Percentiles rank a stretch among this genome's conserved stretches.
Evolutionary conservation across 768 basidiomycete species (phyloP).

Genomic region (Russula virescens): DNA sequence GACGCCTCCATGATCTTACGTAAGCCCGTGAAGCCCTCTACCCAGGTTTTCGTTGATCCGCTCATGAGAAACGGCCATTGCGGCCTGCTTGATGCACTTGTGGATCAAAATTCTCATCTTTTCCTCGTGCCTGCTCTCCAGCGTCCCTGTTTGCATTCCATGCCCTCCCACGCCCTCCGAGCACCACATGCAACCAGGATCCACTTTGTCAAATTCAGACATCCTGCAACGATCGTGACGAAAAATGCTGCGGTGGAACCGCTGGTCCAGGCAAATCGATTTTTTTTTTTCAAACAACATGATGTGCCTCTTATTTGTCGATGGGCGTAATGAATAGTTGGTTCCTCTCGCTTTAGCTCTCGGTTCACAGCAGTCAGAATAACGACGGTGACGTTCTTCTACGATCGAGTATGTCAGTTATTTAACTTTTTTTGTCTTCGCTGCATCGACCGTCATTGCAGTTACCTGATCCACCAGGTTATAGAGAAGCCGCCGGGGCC

Average conservation of each 20-base stretch:
- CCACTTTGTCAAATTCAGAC: no score
- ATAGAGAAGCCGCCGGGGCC: not conserved
- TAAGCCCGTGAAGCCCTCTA: not conserved
- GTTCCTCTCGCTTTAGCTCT: not conserved
- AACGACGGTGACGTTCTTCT: not conserved
- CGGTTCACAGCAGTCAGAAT: not conserved
- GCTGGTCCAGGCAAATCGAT: not conserved
- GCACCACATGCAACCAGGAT: no score
- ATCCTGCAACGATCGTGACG: not conserved
- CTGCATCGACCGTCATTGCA: no score
- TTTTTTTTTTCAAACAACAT: not conserved
- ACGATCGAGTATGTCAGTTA: not conserved
- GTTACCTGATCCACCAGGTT: not conserved
- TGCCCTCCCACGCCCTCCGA: not conserved
- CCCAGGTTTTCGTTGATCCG: slow-evolving; percentile 8
- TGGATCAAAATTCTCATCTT: not conserved
- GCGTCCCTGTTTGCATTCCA: not conserved
- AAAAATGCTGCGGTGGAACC: not conserved
- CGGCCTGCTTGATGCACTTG: not conserved
- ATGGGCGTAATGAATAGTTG: no score
- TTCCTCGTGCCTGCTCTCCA: not conserved
- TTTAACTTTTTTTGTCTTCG: not conserved
- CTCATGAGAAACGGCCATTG: not conserved
- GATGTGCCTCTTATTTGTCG: not conserved
- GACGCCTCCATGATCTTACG: not conserved